Evolutionary conservation across 768 basidiomycete genomes (phyloP), one percentile per base, ranked within the genome.

Genomic region (Termitomyces sp.): DNA sequence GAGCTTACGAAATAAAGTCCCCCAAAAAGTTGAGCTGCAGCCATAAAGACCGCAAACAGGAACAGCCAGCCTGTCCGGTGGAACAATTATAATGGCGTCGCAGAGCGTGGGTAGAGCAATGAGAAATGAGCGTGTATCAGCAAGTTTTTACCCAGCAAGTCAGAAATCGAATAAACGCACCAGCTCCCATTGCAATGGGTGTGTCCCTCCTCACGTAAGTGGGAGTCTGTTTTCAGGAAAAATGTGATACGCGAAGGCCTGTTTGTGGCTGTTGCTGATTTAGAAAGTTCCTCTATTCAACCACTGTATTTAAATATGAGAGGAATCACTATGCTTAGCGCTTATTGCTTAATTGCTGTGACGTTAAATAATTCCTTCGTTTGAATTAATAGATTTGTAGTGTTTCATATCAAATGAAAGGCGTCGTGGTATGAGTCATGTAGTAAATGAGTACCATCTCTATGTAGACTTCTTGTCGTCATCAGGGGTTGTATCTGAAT

Each of bases 1-100:
- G 38, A 51, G 88, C 93, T 75, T 69, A 98, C 96, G 77, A 97
- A 99, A 82, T 97, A 99, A 71, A 99, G 95, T 89, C 94, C 95
- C 63, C 95, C 96, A 78, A 99, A 99, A 60, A 99, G 79, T 58
- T 98, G 80, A 32, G 88, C 94, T 23, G 96, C 96, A 65, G 94
- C 90, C 85, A 93, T 86, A 55, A 98, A 86, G 72, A 98, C 95
- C 69, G 93, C 85, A 72, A 98, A 95, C 66, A 98, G 83, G 79
- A 97, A 99, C 64, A 99, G 75, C 96, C 95, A 98, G 70, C 91
- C 95, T 95, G 30, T 38, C 48, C 18, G 30, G 26, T 32, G 50
- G 36, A 35, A 48, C 12, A 8, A 49, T 44, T 33, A 13, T n/a
- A 30, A 18, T 33, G 14, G 33, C 23, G 26, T 55, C 32, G 44